Evolutionary conservation across 108 stramenopile genomes (phyloP).

Genomic region (Skeletonema potamos): DNA sequence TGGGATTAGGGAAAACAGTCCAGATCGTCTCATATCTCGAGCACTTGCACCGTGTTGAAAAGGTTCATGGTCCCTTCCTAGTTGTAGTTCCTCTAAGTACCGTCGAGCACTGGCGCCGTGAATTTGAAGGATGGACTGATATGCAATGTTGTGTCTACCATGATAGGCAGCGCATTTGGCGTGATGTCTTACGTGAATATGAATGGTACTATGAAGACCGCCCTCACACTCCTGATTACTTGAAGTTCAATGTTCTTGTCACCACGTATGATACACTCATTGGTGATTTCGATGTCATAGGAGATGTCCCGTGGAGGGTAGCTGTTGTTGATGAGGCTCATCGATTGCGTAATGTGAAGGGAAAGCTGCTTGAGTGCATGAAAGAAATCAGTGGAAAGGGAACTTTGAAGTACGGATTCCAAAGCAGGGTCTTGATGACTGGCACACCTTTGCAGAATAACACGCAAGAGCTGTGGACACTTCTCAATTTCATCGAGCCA

Average conservation of each 20-base stretch:
- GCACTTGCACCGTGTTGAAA: conserved; percentile 91
- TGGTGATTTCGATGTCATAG: conserved; percentile 88
- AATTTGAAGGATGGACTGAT: conserved; percentile 97
- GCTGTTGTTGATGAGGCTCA: conserved; percentile 98
- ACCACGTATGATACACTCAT: conserved; percentile 94
- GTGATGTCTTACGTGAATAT: conserved; percentile 95
- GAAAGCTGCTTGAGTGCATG: conserved; percentile 94
- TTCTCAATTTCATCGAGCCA: conserved; percentile 98
- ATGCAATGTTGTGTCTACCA: conserved; percentile 97
- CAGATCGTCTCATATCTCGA: conserved; percentile 96
- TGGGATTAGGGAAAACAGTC: conserved; percentile 90
- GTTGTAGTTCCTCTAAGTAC: conserved; percentile 97
- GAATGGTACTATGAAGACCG: conserved; percentile 98
- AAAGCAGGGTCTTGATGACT: conserved; percentile 96
- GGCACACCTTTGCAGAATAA: conserved; percentile 99
- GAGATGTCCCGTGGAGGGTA: conserved; percentile 85
- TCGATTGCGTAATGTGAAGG: conserved; percentile 91
- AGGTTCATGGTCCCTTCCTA: conserved; percentile 90
- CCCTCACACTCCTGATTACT: conserved; percentile 93
- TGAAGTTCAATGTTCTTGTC: conserved; percentile 94
- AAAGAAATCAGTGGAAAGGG: conserved; percentile 87
- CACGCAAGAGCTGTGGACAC: conserved; percentile 94
- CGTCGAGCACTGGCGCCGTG: conserved; percentile 98
- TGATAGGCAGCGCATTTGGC: conserved; percentile 91
- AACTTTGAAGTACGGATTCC: conserved; percentile 87